A percentile compares a stretch with the other conserved stretches of the same genome.
phyloP scores from a whole-genome alignment of 2,329 filamentous ascomycete species.

The Waltergamsia citrina region DNA sequence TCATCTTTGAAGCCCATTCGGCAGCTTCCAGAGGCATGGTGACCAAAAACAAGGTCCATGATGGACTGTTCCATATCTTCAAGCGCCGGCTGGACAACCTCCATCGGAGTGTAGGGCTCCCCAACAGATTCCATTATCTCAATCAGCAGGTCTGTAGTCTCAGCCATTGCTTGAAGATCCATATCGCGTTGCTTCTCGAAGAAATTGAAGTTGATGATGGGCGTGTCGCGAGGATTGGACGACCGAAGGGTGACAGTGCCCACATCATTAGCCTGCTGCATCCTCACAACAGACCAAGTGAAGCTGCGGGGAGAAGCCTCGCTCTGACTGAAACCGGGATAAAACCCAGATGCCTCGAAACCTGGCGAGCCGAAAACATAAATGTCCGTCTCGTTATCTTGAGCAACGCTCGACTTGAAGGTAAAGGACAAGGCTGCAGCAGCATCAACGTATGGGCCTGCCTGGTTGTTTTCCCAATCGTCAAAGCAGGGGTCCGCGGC shows the following conservation, averaged over 20 bases:
- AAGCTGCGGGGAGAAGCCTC: background rate
- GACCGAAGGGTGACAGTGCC: slow-evolving; percentile 52
- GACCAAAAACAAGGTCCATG: too few species aligned
- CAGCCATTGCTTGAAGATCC: slow-evolving; percentile 40
- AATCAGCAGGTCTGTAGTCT: slow-evolving; percentile 41
- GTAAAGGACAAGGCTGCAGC: slow-evolving; percentile 27
- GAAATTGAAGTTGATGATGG: slow-evolving; percentile 47
- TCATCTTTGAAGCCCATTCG: too few species aligned
- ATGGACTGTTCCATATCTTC: too few species aligned
- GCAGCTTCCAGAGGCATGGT: too few species aligned
- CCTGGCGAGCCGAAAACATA: slow-evolving; percentile 43
- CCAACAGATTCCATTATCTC: slow-evolving; percentile 18
- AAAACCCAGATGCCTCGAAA: slow-evolving; percentile 46
- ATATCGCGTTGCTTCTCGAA: slow-evolving; percentile 25
- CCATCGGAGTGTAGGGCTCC: slow-evolving; percentile 7
- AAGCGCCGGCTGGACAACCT: slow-evolving; percentile 1
- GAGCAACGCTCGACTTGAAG: slow-evolving; percentile 16
- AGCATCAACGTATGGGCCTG: slow-evolving; percentile 17
- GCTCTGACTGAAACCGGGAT: slow-evolving; percentile 28
- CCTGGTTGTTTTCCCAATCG: slow-evolving; percentile 20
- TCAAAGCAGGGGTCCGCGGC: slow-evolving; percentile 24
- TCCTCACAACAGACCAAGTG: slow-evolving; percentile 39
- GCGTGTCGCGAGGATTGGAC: slow-evolving; percentile 50
- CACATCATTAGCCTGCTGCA: slow-evolving; percentile 47
- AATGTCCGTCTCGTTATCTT: slow-evolving; percentile 32